Percentiles rank a stretch among this genome's conserved stretches.
phyloP scores from a whole-genome alignment of 257 asterid genomes.

The Solanum paucissectum region DNA sequence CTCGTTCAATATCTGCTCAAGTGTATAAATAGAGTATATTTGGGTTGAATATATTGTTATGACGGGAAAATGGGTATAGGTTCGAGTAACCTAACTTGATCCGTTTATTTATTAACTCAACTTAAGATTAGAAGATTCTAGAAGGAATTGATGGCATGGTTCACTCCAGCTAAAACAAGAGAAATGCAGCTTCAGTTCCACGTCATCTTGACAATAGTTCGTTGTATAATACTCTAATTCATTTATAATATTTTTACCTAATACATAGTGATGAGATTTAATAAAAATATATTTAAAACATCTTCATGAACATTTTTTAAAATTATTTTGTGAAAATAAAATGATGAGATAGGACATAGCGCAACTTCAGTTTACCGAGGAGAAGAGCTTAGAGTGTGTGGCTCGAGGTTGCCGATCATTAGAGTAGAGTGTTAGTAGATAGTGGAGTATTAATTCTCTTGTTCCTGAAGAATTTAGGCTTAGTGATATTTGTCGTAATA shows the following conservation, averaged over 20 bases:
- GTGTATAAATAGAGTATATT: no score
- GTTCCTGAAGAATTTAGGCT: no score
- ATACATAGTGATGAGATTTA: neutral
- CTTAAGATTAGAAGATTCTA: neutral
- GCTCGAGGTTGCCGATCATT: no score
- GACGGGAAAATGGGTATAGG: no score
- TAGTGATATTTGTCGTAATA: no score
- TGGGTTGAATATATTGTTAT: no score
- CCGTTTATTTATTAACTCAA: neutral
- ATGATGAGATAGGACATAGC: no score
- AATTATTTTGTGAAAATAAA: neutral
- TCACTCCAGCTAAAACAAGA: neutral
- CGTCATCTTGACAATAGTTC: neutral
- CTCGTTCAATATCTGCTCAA: neutral
- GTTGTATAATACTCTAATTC: neutral
- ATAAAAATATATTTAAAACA: neutral
- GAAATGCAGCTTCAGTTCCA: neutral
- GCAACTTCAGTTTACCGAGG: no score
- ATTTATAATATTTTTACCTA: neutral
- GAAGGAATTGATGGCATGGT: neutral
- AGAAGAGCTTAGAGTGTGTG: neutral
- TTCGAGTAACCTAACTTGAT: neutral
- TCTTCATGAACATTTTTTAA: neutral
- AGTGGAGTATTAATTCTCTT: no score
- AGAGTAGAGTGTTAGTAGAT: no score